Evolutionary conservation across 225 moss, liverwort and hornwort genomes (phyloP), one percentile per base, ranked within the genome.

Genomic region (Marchantia polymorpha): DNA sequence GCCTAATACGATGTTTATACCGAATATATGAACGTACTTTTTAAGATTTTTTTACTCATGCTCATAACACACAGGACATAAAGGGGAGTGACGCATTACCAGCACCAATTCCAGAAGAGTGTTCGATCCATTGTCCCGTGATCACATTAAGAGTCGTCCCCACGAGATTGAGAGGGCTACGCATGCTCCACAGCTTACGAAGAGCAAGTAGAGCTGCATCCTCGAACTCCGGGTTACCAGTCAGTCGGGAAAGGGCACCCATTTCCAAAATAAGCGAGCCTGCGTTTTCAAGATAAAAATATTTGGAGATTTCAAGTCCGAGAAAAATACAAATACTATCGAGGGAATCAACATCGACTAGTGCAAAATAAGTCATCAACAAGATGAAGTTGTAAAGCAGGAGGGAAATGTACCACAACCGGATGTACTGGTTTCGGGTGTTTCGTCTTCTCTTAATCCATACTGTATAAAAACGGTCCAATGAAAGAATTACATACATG

Each of bases 101-200:
- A 69, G 86, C 86, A 58, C 86, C 86, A 75, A 86, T 86, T 29
- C 86, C 83, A 74, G 86, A 78, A 23, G 86, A 83, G 64, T 86
- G 81, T 60, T 86, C 86, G 48, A 83, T 86, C 86, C 86, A 86
- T 60, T 81, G 67, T 70, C 86, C 86, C 54, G 86, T 86, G 27
- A 69, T 65, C 49, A 86, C 83, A 76, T 83, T 73, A 17, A 86
- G 72, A 52, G 86, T 86, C 27, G 86, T 83, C 66, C 86, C 86
- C 22, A 86, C 74, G 25, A 86, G 83, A 79, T 83, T 74, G 10
- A 83, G 81, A 16, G 78, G 61, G 59, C 65, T 83, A 12, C 83
- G 86, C 81, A 83, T 86, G 70, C 86, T 86, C 86, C 86, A 86
- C 39, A 86, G 64, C 64, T 86, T 86, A n/a, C 83, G 78, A 52